Percentiles rank a stretch among this genome's conserved stretches.
phyloP scores from a whole-genome alignment of 2,329 filamentous ascomycete genomes.

The Aschersonia sp. region DNA sequence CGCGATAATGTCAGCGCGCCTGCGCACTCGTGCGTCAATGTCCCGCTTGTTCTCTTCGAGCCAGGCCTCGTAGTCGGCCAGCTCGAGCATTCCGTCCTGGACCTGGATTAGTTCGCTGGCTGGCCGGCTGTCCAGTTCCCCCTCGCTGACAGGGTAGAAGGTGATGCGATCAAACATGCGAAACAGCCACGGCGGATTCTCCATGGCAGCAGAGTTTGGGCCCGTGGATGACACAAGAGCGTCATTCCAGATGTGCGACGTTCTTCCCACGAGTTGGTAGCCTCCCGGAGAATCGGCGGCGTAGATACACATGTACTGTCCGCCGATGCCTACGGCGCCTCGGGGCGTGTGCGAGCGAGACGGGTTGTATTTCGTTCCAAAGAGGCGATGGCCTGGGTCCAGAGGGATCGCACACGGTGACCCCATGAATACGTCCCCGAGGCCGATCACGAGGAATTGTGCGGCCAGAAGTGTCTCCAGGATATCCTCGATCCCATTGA shows the following conservation, averaged over 20 bases:
- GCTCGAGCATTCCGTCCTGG: too few species aligned
- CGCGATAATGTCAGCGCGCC: too few species aligned
- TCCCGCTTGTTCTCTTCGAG: too few species aligned
- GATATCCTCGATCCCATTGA: constrained; percentile 18
- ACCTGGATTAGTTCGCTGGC: too few species aligned
- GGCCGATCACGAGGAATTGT: constrained; percentile 20
- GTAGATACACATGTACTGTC: constrained; percentile 24
- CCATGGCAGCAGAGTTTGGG: too few species aligned
- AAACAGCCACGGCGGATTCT: neutral
- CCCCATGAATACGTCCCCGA: constrained; percentile 24
- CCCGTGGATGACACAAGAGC: neutral
- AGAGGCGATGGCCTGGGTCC: constrained; percentile 18
- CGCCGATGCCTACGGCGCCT: constrained; percentile 19
- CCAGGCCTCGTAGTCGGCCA: too few species aligned
- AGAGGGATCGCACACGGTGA: constrained; percentile 21
- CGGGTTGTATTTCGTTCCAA: constrained; percentile 23
- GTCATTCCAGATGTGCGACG: constrained; percentile 18
- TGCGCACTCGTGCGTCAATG: too few species aligned
- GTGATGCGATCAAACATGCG: neutral
- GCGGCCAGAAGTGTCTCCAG: constrained; percentile 11
- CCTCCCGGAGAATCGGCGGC: constrained; percentile 21
- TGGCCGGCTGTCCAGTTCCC: too few species aligned
- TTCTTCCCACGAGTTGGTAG: constrained; percentile 22
- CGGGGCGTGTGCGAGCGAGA: constrained; percentile 21
- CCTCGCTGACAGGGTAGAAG: neutral